phyloP scores from a whole-genome alignment of 2,329 filamentous ascomycete species.

The Claviceps africana region DNA sequence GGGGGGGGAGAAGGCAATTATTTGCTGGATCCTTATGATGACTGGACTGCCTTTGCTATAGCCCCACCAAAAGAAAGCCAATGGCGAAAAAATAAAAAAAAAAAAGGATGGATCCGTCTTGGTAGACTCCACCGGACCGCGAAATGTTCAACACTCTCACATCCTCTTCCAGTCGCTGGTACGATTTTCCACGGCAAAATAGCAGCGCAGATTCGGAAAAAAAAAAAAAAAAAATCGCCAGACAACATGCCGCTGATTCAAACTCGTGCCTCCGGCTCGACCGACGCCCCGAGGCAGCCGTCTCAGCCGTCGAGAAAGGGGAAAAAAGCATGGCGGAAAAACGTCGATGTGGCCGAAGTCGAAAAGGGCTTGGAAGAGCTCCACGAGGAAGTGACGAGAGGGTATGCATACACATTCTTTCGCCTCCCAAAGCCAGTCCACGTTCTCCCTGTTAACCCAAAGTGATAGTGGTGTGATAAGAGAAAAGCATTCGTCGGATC shows the following conservation, averaged over 20 bases:
- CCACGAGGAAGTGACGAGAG: slow-evolving; percentile 81
- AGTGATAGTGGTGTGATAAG: slow-evolving; percentile 60
- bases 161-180: background rate
- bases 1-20: no score
- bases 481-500: slow-evolving; percentile 68
- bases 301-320: slow-evolving; percentile 89
- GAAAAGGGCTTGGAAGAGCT: slow-evolving; percentile 69
- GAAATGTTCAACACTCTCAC: background rate
- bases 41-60: no score
- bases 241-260: slow-evolving; percentile 40
- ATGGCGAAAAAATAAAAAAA: no score
- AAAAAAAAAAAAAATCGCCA: no score
- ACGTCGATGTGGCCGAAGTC: slow-evolving; percentile 84
- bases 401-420: slow-evolving; percentile 37
- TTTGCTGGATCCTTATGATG: no score
- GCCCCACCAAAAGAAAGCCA: no score
- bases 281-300: slow-evolving; percentile 59
- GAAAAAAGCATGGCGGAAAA: slow-evolving; percentile 98
- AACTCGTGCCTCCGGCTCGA: slow-evolving; percentile 29
- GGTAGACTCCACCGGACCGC: background rate
- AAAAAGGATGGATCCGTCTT: background rate
- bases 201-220: background rate
- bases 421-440: no score
- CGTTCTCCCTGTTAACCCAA: background rate
- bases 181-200: background rate